Conservation (phyloP, 2,329 filamentous ascomycete genomes). For the Phoma herbarum region DNA sequence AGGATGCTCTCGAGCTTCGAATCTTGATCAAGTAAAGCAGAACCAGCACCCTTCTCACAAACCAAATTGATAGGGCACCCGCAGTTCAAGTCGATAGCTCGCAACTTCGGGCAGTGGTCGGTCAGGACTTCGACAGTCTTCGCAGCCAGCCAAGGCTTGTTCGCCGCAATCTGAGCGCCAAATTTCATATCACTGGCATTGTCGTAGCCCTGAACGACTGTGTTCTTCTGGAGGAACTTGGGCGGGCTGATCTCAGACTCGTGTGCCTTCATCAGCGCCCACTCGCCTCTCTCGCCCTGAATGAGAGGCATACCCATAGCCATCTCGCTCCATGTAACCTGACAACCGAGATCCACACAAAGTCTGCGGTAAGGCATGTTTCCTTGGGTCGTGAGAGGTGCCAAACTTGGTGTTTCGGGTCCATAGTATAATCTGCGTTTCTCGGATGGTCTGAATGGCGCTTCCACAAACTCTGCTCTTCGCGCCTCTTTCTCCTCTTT, state of each 20-base stretch:
- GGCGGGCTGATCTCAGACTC: constrained; percentile 81
- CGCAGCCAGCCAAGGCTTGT: constrained; percentile 88
- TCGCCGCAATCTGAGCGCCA: constrained; percentile 90
- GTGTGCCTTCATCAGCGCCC: constrained; percentile 94
- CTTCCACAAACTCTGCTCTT: constrained; percentile 82
- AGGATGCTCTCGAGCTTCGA: constrained; percentile 94
- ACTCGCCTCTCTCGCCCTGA: constrained; percentile 89
- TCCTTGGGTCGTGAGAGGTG: constrained; percentile 93
- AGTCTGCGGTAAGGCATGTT: constrained; percentile 94
- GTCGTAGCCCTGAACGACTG: constrained; percentile 78
- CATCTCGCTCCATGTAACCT: constrained; percentile 98
- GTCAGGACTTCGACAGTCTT: constrained; percentile 87
- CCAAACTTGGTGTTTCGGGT: constrained; percentile 89
- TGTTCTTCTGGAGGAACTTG: constrained; percentile 65
- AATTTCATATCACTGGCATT: constrained; percentile 85
- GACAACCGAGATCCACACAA: constrained; percentile 86
- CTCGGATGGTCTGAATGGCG: constrained; percentile 88
- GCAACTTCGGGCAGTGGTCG: constrained; percentile 79
- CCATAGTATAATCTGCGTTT: constrained; percentile 95
- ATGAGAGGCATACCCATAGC: constrained; percentile 89
- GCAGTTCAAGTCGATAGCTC: constrained; percentile 94
- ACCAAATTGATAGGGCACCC: constrained; percentile 97
- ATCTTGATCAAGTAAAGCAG: constrained; percentile 86
- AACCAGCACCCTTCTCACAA: constrained; percentile 86
- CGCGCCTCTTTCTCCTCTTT: constrained; percentile 66